Evolutionary conservation across 306 rosid species (phyloP).

Genomic region (Alnus rubra): DNA sequence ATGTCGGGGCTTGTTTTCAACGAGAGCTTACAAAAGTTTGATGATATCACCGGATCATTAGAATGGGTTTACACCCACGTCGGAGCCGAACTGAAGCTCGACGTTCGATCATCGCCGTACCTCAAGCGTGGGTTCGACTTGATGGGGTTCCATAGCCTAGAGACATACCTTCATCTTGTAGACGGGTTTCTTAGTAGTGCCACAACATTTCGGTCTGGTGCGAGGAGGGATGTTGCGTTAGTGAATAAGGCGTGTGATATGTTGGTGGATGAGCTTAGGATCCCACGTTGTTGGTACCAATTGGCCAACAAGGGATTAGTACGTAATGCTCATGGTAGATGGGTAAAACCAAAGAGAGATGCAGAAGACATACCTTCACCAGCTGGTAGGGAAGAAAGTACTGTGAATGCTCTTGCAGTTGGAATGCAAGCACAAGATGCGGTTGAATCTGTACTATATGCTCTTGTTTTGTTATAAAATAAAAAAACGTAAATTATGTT

Average conservation of each 20-base stretch:
- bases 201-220: constrained; percentile 42
- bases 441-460: too few relatives aligned
- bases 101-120: too few relatives aligned
- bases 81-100: constrained; percentile 49
- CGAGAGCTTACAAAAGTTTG: constrained; percentile 42
- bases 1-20: constrained; percentile 63
- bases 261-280: constrained; percentile 56
- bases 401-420: constrained; percentile 24
- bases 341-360: constrained; percentile 72
- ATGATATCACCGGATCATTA: constrained; percentile 39
- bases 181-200: constrained; percentile 49
- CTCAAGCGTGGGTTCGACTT: constrained; percentile 47
- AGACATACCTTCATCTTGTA: constrained; percentile 67
- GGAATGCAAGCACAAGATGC: constrained; percentile 25
- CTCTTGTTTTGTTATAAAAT: too few relatives aligned
- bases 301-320: constrained; percentile 65
- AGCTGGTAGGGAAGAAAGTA: constrained; percentile 23
- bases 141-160: constrained; percentile 56
- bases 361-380: constrained; percentile 71
- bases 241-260: constrained; percentile 69
- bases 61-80: constrained; percentile 67
- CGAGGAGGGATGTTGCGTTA: constrained; percentile 64
- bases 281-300: constrained; percentile 70
- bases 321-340: constrained; percentile 59
- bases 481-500: too few relatives aligned